Evolutionary conservation across 2,329 filamentous ascomycete species (phyloP).

Genomic region (Purpureocillium lavendulum): DNA sequence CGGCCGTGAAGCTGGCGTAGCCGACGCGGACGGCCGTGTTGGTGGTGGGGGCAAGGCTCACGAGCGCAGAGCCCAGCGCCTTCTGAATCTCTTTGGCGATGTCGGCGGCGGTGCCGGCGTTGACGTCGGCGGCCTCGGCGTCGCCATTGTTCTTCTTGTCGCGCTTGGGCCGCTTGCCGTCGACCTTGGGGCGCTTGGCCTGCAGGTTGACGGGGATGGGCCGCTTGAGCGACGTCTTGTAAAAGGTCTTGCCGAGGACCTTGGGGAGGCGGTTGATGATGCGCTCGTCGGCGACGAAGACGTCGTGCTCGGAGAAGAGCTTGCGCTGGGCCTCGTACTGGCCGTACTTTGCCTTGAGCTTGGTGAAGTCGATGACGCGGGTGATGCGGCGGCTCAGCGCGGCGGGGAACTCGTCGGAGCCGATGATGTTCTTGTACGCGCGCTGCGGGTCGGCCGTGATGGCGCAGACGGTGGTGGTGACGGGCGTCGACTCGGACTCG

Average conservation of each 20-base stretch:
- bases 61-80: conserved; percentile 67
- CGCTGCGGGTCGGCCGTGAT: conserved; percentile 78
- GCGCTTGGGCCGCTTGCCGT: conserved; percentile 49
- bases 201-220: conserved; percentile 74
- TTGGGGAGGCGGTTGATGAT: conserved; percentile 68
- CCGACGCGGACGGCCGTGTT: conserved; percentile 78
- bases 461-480: conserved; percentile 66
- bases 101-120: conserved; percentile 49
- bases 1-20: conserved; percentile 61
- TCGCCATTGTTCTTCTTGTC: conserved; percentile 39
- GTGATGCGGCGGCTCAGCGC: conserved; percentile 60
- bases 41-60: conserved; percentile 69
- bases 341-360: conserved; percentile 76
- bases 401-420: conserved; percentile 61
- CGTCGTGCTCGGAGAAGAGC: conserved; percentile 76
- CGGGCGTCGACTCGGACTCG: conserved; percentile 31
- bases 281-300: conserved; percentile 89
- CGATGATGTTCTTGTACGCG: conserved; percentile 82
- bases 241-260: conserved; percentile 85
- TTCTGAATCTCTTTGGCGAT: conserved; percentile 76
- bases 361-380: conserved; percentile 71
- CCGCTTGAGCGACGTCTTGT: conserved; percentile 72
- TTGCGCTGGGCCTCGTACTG: conserved; percentile 82
- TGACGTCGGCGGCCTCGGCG: conserved; percentile 14
- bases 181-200: conserved; percentile 51